Base-by-base conservation (phyloP, 179 eudicot genomes). In the Monotropa hypopitys region DNA sequence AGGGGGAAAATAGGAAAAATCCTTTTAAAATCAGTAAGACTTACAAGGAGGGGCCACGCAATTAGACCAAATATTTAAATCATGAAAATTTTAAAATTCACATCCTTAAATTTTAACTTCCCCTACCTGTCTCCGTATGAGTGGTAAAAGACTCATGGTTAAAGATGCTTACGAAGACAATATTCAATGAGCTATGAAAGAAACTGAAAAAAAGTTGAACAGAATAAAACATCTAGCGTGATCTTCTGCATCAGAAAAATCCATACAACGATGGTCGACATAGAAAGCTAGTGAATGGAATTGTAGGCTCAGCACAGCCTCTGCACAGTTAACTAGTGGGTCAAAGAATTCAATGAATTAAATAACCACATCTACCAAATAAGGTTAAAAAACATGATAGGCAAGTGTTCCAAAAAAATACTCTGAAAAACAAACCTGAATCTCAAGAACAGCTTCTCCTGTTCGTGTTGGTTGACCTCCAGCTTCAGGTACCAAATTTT, bases 381-480 rank as follows among this genome's bases (percentile, higher is more conserved):
- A 35, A 47, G n/a, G n/a, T n/a, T 38, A 18, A 16, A 56, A 50
- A 18, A 63, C 49, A 68, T 5, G 2, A 51, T 42, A 63, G 50
- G 46, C 26, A 56, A n/a, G 28, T n/a, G 46, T 46, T 54, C n/a
- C 20, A 20, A 74, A 23, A 56, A 70, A 46, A 61, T 81, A 80
- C 43, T 76, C 76, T 75, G 43, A 50, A 84, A 56, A 81, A 82
- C 76, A 50, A 80, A 93, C 99, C 99, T 96, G 99, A 82, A 96
- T 91, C 78, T 91, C 99, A 81, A 96, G 92, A 82, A 96, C 99
- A 71, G 97, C 98, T 91, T 96, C 98, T 56, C 99, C 99, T 68
- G 99, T 96, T 74, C 93, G 88, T 53, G 98, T 96, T 73, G 99
- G 90, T 83, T 93, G 98, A 42, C 94, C 84, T 70, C 99, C 99